phyloP scores from a whole-genome alignment of 2,329 filamentous ascomycete genomes.

The Cladosporium sphaerospermum region DNA sequence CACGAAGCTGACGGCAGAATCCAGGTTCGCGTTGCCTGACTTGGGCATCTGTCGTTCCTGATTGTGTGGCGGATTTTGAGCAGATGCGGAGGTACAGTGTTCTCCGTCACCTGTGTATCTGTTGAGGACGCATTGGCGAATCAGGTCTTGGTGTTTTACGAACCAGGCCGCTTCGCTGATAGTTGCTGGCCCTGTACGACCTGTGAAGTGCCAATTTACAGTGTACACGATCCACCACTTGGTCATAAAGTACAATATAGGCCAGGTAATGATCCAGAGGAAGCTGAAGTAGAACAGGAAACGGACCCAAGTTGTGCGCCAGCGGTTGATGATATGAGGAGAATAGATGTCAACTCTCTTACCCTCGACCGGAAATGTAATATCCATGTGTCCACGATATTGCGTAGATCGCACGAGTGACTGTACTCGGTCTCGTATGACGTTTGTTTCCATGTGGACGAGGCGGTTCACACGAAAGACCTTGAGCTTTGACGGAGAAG shows the following conservation, averaged over 20 bases:
- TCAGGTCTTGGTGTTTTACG: constrained; percentile 55
- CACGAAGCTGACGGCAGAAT: constrained; percentile 22
- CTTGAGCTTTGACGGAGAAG: constrained; percentile 52
- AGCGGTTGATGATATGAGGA: constrained; percentile 54
- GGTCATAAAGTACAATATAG: constrained; percentile 61
- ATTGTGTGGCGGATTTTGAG: constrained; percentile 35
- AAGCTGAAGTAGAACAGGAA: constrained; percentile 62
- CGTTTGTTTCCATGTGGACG: constrained; percentile 54
- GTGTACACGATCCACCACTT: constrained; percentile 59
- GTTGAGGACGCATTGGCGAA: constrained; percentile 54
- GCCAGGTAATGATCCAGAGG: constrained; percentile 65
- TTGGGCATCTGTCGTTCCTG: constrained; percentile 13
- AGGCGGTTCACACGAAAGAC: constrained; percentile 36
- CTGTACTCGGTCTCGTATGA: constrained; percentile 48
- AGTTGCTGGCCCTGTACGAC: constrained; percentile 20
- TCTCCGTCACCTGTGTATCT: constrained; percentile 44
- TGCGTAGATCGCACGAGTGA: constrained; percentile 57
- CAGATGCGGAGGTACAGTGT: constrained; percentile 32
- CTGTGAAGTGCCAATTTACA: constrained; percentile 59
- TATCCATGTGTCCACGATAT: constrained; percentile 56
- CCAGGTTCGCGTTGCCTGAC: constrained; percentile 19
- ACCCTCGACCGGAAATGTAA: constrained; percentile 56
- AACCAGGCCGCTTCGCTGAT: constrained; percentile 53
- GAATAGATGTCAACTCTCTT: constrained; percentile 58
- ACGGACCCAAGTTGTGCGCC: constrained; percentile 61